Conservation (phyloP, 2,329 filamentous ascomycete species). For the Microcyclospora tardicrescens region DNA sequence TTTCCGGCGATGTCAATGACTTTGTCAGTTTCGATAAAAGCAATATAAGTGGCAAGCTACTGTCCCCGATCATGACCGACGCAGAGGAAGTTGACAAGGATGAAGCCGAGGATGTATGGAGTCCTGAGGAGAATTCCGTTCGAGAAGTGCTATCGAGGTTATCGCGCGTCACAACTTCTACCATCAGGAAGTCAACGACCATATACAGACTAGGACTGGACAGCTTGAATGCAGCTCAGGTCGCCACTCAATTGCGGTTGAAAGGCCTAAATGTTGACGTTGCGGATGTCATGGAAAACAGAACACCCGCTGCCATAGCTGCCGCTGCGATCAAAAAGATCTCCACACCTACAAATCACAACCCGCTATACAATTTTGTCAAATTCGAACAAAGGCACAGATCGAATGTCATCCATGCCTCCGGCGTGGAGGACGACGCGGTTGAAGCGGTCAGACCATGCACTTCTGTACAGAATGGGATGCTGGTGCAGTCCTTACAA, state of each 20-base stretch:
- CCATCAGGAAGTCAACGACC: constrained; percentile 50
- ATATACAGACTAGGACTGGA: constrained; percentile 85
- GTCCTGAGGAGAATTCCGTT: constrained; percentile 38
- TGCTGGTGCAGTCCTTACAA: constrained; percentile 61
- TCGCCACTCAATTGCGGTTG: constrained; percentile 55
- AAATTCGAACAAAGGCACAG: constrained; percentile 37
- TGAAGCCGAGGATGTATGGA: constrained; percentile 30
- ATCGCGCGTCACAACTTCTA: constrained; percentile 36
- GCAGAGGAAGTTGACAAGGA: neutral
- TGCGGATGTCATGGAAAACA: constrained; percentile 56
- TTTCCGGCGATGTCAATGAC: constrained; percentile 13
- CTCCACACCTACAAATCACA: neutral
- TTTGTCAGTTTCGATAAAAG: constrained; percentile 8
- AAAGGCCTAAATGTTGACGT: constrained; percentile 48
- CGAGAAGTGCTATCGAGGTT: constrained; percentile 46
- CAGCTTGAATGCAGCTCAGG: constrained; percentile 73
- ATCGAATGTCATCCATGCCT: constrained; percentile 18
- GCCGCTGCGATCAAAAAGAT: constrained; percentile 1
- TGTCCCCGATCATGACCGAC: neutral
- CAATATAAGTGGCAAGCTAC: constrained; percentile 8
- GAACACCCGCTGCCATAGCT: constrained; percentile 14
- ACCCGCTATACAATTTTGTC: constrained; percentile 33
- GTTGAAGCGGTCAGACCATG: constrained; percentile 58
- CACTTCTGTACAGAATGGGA: constrained; percentile 65
- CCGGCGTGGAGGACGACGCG: constrained; percentile 19